phyloP scores from a whole-genome alignment of 192 early-diverging fungal genomes.

The Gryganskiella cystojenkinii region DNA sequence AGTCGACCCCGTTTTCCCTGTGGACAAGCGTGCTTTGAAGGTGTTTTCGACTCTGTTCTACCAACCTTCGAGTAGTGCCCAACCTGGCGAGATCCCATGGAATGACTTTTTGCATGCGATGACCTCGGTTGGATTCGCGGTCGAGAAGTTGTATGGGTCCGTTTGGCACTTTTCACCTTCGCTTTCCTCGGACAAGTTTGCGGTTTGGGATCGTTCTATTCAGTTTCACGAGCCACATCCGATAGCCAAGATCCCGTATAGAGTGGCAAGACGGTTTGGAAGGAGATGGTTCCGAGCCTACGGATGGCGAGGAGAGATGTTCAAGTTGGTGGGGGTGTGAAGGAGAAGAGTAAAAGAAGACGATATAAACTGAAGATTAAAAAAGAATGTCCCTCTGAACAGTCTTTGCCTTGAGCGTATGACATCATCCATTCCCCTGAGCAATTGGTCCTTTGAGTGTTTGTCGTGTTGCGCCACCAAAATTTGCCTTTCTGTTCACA shows the following conservation, averaged over 20 bases:
- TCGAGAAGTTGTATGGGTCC: slow-evolving; percentile 37
- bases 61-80: slow-evolving; percentile 14
- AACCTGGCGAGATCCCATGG: slow-evolving; percentile 46
- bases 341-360: too few species aligned
- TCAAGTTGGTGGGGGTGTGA: slow-evolving; percentile 7
- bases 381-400: too few species aligned
- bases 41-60: slow-evolving; percentile 45
- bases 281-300: slow-evolving; percentile 26
- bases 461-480: too few species aligned
- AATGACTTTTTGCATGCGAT: slow-evolving; percentile 47
- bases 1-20: slow-evolving; percentile 22
- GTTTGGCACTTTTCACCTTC: slow-evolving; percentile 44
- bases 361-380: too few species aligned
- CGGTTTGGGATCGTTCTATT: slow-evolving; percentile 37
- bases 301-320: slow-evolving; percentile 35
- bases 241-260: slow-evolving; percentile 32
- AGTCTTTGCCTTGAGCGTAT: too few species aligned
- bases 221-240: slow-evolving; percentile 45
- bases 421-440: too few species aligned
- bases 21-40: slow-evolving; percentile 33
- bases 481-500: too few species aligned
- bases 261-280: slow-evolving; percentile 26
- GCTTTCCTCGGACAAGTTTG: too few species aligned
- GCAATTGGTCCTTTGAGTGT: too few species aligned
- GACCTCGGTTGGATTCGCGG: slow-evolving; percentile 23